Conservation (phyloP, 1,284 basidiomycete species). For the Leccinum fuscescens region DNA sequence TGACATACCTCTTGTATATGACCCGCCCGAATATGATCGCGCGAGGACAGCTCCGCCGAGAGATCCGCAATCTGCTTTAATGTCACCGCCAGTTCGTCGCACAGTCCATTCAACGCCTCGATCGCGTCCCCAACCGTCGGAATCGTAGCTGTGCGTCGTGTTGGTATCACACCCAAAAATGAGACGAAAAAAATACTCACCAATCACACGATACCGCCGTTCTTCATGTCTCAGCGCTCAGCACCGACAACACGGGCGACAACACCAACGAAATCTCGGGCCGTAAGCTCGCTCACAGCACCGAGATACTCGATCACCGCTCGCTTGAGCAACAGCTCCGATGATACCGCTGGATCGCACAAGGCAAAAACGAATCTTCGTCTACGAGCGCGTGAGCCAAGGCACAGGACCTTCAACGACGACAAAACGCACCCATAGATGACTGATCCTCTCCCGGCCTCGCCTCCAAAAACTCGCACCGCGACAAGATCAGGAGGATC, state of each 20-base stretch:
- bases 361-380: conserved; percentile 82
- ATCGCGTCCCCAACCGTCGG: too few species aligned
- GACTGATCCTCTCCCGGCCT: conserved; percentile 75
- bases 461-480: conserved; percentile 86
- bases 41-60: too few species aligned
- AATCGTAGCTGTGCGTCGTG: too few species aligned
- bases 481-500: conserved; percentile 74
- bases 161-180: too few species aligned
- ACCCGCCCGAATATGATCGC: too few species aligned
- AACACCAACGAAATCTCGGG: conserved; percentile 65
- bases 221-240: too few species aligned
- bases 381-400: conserved; percentile 45
- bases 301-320: conserved; percentile 67
- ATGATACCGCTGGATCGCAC: conserved; percentile 84
- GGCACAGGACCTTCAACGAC: neutral
- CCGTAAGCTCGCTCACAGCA: conserved; percentile 57
- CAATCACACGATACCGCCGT: too few species aligned
- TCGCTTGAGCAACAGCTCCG: conserved; percentile 65
- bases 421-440: neutral
- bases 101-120: too few species aligned
- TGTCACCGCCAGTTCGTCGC: too few species aligned
- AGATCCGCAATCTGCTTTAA: too few species aligned
- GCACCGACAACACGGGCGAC: conserved; percentile 52
- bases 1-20: too few species aligned
- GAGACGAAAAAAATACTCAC: too few species aligned